Evolutionary conservation across 2,329 filamentous ascomycete species (phyloP).

Genomic region (Meredithiella fracta): DNA sequence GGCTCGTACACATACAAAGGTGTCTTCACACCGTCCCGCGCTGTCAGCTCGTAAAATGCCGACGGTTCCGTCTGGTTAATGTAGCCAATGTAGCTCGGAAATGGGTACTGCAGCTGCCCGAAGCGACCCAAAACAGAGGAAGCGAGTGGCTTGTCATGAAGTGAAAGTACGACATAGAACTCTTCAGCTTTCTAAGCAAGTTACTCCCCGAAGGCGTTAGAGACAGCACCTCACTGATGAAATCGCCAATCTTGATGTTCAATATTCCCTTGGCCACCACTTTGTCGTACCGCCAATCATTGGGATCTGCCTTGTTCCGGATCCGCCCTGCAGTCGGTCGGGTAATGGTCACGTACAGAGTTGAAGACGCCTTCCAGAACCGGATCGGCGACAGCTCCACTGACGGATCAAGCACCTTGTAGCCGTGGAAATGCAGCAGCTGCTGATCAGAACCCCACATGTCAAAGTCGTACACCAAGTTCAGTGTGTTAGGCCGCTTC

Average conservation of each 20-base stretch:
- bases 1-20: conserved; percentile 42
- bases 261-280: conserved; percentile 44
- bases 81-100: conserved; percentile 30
- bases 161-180: conserved; percentile 32
- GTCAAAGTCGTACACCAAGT: conserved; percentile 45
- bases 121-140: conserved; percentile 38
- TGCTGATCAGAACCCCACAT: conserved; percentile 38
- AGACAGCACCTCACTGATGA: conserved; percentile 38
- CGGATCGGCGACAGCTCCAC: conserved; percentile 37
- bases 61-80: conserved; percentile 34
- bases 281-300: conserved; percentile 27
- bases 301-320: conserved; percentile 19
- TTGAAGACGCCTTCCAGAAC: conserved; percentile 47
- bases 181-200: conserved; percentile 27
- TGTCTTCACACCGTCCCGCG: conserved; percentile 35
- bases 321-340: conserved; percentile 18
- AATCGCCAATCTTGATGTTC: conserved; percentile 36
- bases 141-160: conserved; percentile 39
- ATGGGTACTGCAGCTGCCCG: conserved; percentile 38
- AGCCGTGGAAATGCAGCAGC: conserved; percentile 41
- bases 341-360: conserved; percentile 44
- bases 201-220: conserved; percentile 33
- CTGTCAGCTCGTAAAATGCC: conserved; percentile 29
- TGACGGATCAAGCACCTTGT: conserved; percentile 44
- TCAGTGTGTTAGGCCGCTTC: conserved; percentile 38